These are phyloP conservation scores for Rhodotorula mucilaginosa DNA, from an alignment of 1,284 basidiomycete species.

Conservation along the genomic window DNA sequence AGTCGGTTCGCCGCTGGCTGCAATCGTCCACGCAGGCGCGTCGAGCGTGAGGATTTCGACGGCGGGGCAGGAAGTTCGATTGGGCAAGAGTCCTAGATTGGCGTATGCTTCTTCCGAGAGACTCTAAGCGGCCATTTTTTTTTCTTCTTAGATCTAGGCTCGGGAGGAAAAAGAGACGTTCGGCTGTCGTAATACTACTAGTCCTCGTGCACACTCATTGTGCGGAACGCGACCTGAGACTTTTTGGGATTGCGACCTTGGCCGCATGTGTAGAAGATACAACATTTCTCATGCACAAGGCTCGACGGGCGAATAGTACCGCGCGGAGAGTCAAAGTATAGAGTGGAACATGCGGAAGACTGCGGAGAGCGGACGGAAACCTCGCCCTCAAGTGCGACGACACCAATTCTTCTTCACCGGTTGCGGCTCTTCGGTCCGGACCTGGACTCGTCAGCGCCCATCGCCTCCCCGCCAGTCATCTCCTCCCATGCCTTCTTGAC, in stretches of 20 bases:
- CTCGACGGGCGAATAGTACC: too few relatives aligned
- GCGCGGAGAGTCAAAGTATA: too few relatives aligned
- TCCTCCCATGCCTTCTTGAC: conserved; percentile 28
- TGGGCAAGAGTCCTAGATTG: neutral
- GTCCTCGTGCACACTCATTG: too few relatives aligned
- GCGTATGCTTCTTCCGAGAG: neutral
- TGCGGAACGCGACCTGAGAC: too few relatives aligned
- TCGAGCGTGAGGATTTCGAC: neutral
- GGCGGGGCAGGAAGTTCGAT: neutral
- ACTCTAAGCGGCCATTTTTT: neutral
- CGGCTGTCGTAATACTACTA: neutral
- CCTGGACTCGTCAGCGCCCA: neutral
- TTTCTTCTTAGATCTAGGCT: neutral
- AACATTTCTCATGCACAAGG: too few relatives aligned
- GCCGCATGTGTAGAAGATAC: too few relatives aligned
- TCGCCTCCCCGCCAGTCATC: neutral
- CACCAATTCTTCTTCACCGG: neutral
- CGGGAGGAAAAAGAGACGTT: neutral
- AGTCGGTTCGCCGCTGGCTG: neutral
- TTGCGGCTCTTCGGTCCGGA: neutral
- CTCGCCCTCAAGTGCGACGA: too few relatives aligned
- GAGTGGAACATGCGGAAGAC: neutral
- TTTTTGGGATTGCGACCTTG: too few relatives aligned
- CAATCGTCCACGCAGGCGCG: neutral
- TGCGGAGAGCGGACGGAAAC: neutral